These are phyloP conservation scores for Russula virescens DNA, from an alignment of 768 basidiomycete genomes.

Conservation along the genomic window DNA sequence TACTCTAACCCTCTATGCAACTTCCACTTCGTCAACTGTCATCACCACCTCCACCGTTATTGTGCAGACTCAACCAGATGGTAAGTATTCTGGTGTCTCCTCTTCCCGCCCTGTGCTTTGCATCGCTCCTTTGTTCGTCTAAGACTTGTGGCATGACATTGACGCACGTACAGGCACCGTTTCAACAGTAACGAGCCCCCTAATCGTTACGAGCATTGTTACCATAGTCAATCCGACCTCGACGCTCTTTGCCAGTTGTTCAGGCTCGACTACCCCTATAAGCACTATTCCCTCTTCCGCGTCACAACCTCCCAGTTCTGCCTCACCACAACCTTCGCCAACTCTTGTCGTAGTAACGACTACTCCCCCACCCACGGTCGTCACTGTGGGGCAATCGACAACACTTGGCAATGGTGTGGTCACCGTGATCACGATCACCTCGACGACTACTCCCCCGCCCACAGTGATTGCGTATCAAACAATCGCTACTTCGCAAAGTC, in stretches of 20 bases:
- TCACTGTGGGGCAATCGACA: not conserved
- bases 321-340: not conserved
- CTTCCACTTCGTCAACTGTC: slow-evolving; percentile 14
- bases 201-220: slow-evolving; percentile 16
- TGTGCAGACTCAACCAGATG: slow-evolving; percentile 16
- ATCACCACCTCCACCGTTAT: slow-evolving; percentile 14
- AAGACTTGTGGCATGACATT: not conserved
- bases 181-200: slow-evolving; percentile 14
- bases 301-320: not conserved
- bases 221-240: slow-evolving; percentile 13
- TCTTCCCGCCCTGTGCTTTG: not conserved
- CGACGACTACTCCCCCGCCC: slow-evolving; percentile 13
- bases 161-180: slow-evolving; percentile 11
- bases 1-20: slow-evolving; percentile 20
- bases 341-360: not conserved
- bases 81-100: slow-evolving; percentile 2
- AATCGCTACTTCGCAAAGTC: not conserved
- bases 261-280: not conserved
- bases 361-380: slow-evolving; percentile 6
- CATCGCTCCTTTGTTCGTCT: not conserved
- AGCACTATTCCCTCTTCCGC: not conserved
- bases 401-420: slow-evolving; percentile 2
- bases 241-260: slow-evolving; percentile 22
- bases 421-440: not conserved
- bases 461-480: slow-evolving; percentile 3